Evolutionary conservation across 2,329 filamentous ascomycete genomes (phyloP).

Genomic region (Dactylella cylindrospora): DNA sequence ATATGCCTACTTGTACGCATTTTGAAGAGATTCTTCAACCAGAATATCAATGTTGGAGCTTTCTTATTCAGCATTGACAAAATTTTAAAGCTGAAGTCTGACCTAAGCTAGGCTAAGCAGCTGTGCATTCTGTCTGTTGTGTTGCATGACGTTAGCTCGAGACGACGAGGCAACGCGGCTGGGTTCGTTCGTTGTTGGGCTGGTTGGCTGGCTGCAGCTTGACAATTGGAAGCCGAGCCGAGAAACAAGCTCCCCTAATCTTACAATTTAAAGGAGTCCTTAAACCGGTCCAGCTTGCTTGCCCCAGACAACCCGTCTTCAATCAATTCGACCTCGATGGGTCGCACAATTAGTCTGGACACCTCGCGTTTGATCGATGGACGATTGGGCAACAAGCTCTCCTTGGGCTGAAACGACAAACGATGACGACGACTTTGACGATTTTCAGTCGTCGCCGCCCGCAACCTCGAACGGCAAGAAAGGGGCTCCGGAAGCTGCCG

Average conservation of each 20-base stretch:
- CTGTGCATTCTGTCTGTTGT: conserved; percentile 1
- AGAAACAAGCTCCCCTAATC: conserved; percentile 27
- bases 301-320: background rate
- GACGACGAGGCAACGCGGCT: conserved; percentile 5
- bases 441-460: conserved; percentile 35
- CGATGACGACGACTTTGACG: conserved; percentile 34
- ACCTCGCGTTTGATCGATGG: conserved; percentile 44
- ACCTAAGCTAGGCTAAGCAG: too few species aligned
- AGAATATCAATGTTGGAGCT: too few species aligned
- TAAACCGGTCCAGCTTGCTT: background rate
- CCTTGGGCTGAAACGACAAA: conserved; percentile 42
- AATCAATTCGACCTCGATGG: conserved; percentile 39
- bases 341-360: conserved; percentile 34
- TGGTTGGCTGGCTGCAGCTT: conserved; percentile 27
- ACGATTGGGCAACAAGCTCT: conserved; percentile 45
- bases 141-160: conserved; percentile 12
- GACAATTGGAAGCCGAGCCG: too few species aligned
- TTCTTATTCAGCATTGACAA: too few species aligned
- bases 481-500: conserved; percentile 10
- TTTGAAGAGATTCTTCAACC: too few species aligned
- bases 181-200: too few species aligned
- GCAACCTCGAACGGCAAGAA: conserved; percentile 24
- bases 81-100: too few species aligned
- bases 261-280: conserved; percentile 8
- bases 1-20: too few species aligned